Base-by-base conservation (phyloP, 805 yeast genomes). In the Candida caryicola region DNA sequence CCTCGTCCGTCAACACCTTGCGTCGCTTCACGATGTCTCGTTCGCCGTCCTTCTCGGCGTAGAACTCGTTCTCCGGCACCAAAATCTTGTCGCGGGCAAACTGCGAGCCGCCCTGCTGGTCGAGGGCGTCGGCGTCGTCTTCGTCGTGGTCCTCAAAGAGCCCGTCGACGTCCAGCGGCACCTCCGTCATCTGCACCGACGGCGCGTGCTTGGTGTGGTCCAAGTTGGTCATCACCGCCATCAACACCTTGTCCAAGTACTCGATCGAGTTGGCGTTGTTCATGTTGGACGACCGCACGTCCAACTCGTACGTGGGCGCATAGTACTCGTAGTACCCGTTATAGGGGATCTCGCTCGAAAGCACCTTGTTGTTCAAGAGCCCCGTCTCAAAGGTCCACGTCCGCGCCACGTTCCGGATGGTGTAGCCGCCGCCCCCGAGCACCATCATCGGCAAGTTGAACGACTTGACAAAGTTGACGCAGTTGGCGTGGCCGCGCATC, bases 301-400 rank as follows among this genome's bases (percentile, higher is more conserved):
- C 59, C 14, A 55, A 45, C 46, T 55, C 53, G 45, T 55, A 55
- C 47, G 51, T 52, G 3, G 60, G 60, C 5, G 58, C 60, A 37
- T 55, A 55, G 50, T 55, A 55, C 45, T 55, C 60, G 46, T 54
- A 55, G 48, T 55, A 55, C 45, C 54, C 60, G 43, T 55, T 55
- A 49, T 55, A 55, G 7, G 60, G 60, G 47, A 51, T 47, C 33
- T 53, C 59, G 17, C 42, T 27, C 10, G 56, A 55, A 34, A 55
- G 47, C n/a, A 45, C 34, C 38, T 49, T 53, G 29, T 52, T 51
- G 34, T 52, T 52, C 18, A 54, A 52, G 36, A 55, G 39, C 2
- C 60, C 60, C 3, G 57, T 41, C 42, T 55, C 60, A 29, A 39
- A 55, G 4, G 60, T 52, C 60, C 60, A 55, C 13, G 60, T 55